These are phyloP conservation scores for Aspergillus saccharolyticus DNA, from an alignment of 495 filamentous ascomycete species.

Conservation along the genomic window DNA sequence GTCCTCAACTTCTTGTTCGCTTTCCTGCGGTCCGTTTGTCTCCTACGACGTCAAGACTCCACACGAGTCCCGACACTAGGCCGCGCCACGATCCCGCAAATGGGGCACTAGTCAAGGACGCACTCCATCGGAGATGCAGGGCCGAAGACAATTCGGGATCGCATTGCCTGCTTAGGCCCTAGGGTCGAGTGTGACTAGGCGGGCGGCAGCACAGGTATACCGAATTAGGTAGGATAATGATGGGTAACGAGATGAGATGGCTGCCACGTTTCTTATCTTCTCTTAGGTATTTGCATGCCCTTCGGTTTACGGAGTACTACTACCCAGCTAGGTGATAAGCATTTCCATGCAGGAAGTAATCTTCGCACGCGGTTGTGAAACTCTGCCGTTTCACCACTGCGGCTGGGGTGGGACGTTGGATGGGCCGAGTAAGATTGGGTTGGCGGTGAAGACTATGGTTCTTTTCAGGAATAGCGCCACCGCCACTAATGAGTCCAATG, in stretches of 20 bases:
- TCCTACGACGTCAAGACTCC: slow-evolving; percentile 13
- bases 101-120: slow-evolving; percentile 13
- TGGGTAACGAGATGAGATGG: background rate
- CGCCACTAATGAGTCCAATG: background rate
- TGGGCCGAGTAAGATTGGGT: slow-evolving; percentile 1
- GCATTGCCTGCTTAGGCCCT: slow-evolving; percentile 10
- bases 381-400: background rate
- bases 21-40: background rate
- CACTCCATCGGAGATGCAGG: slow-evolving; percentile 4
- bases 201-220: background rate
- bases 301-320: background rate
- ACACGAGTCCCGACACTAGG: slow-evolving; percentile 10
- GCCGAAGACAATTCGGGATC: slow-evolving; percentile 9
- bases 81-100: slow-evolving; percentile 13
- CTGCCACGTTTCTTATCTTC: background rate
- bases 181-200: background rate
- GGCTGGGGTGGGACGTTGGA: background rate
- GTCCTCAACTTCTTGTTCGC: background rate
- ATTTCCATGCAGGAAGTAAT: background rate
- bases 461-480: background rate
- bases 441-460: slow-evolving; percentile 3
- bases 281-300: background rate
- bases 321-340: background rate
- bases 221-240: background rate
- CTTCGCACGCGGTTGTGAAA: background rate